phyloP scores from a whole-genome alignment of 257 asterid species.

The Nicotiana benthamiana region DNA sequence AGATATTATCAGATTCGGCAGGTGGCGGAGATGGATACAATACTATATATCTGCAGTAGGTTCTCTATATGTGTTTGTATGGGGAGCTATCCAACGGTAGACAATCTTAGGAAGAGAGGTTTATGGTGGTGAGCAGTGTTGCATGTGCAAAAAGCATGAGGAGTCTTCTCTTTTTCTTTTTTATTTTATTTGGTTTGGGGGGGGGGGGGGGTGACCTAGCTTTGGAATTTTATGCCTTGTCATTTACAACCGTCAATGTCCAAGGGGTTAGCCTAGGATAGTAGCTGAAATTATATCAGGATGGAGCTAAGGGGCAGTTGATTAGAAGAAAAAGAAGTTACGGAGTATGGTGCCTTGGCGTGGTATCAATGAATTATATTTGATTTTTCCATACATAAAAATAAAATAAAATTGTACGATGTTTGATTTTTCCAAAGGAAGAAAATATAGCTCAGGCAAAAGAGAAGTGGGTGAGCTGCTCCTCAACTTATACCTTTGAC shows the following conservation, averaged over 20 bases:
- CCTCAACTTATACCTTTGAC: neutral
- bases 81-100: neutral
- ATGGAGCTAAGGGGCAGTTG: neutral
- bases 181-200: too few species aligned
- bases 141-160: neutral
- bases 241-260: neutral
- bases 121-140: neutral
- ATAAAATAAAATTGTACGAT: neutral
- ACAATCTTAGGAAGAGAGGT: neutral
- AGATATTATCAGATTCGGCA: neutral
- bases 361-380: neutral
- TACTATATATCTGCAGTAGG: neutral
- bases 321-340: neutral
- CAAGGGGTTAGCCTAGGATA: neutral
- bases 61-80: neutral
- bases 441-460: neutral
- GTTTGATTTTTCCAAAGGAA: neutral
- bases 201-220: neutral
- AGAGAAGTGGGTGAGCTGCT: neutral
- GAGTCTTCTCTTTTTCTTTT: neutral
- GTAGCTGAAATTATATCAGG: neutral
- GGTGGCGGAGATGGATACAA: neutral
- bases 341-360: neutral
- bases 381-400: neutral
- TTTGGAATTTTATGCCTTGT: neutral